These are phyloP conservation scores for Orobanche coerulescens DNA, from an alignment of 257 asterid species.

Conservation along the genomic window DNA sequence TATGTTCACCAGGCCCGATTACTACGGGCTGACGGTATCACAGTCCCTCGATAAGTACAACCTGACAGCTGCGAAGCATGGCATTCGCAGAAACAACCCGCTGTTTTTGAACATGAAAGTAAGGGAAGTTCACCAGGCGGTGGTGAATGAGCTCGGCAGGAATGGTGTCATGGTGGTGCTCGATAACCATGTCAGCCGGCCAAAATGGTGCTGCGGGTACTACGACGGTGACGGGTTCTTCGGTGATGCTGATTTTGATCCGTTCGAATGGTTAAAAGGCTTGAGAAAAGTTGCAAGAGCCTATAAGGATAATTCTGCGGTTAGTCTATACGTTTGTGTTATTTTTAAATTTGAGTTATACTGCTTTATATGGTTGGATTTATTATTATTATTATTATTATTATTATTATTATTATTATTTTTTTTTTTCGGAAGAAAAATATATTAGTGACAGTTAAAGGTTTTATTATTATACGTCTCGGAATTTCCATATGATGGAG, in stretches of 20 bases:
- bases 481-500: too few species aligned
- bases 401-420: too few species aligned
- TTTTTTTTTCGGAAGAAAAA: too few species aligned
- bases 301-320: slow-evolving; percentile 36
- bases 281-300: slow-evolving; percentile 34
- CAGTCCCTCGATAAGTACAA: slow-evolving; percentile 32
- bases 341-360: background rate
- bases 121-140: slow-evolving; percentile 40
- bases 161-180: slow-evolving; percentile 52
- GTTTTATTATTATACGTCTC: too few species aligned
- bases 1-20: slow-evolving; percentile 50
- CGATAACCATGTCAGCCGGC: slow-evolving; percentile 65
- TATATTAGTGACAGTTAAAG: too few species aligned
- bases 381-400: too few species aligned
- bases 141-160: slow-evolving; percentile 45
- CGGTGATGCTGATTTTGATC: slow-evolving; percentile 45
- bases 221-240: slow-evolving; percentile 71
- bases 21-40: slow-evolving; percentile 33
- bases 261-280: slow-evolving; percentile 53
- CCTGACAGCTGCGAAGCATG: slow-evolving; percentile 33
- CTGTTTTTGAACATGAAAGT: slow-evolving; percentile 29
- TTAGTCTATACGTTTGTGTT: slow-evolving; percentile 10
- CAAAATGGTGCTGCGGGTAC: slow-evolving; percentile 52
- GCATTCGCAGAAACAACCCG: slow-evolving; percentile 43
- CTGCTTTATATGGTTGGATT: too few species aligned